Base-by-base conservation (phyloP, 1,284 basidiomycete species). In the Malassezia slooffiae region DNA sequence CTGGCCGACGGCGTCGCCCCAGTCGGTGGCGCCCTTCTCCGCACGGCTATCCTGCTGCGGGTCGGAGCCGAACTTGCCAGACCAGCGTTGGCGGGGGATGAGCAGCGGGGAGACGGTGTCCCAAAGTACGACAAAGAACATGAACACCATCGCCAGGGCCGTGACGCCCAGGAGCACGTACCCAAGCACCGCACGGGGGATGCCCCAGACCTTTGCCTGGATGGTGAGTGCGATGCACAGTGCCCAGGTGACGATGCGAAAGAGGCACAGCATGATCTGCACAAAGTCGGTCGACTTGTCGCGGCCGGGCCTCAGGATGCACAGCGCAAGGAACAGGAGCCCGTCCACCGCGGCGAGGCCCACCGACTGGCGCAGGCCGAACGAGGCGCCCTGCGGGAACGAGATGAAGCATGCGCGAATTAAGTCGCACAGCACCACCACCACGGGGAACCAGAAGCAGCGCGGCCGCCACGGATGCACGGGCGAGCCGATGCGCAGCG, bases 151-250 rank as follows among this genome's bases (percentile, higher is more conserved):
- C 21, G 63, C 60, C 8, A 70, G 41, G 1, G 49, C 50, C 5
- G 60, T 60, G 11, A 67, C 52, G 5, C 52, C 64, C 12, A 70
- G 39, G 23, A 63, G 34, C 4, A 58, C 67, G 26, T 64, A 66
- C 3, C 64, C 66, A 1, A 70, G 49, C 16, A 70, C 54, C 8
- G 61, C 62, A 8, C 66, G 50, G 9, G 65, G 63, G 31, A 70
- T 67, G 20, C 60, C 62, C 43, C 55, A 46, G 34, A 66, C 45
- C 19, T 59, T 48, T 7, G 59, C 55, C 15, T 56, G 29, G 4
- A 54, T 55, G 16, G 64, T 61, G 32, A 70, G 47, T 1, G 56
- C 58, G 13, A 67, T 46, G 42, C 61, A 60, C 41, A 69, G 38
- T 2, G 50, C 57, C 57, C 60, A 69, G 19, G 56, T 47, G 17